Evolutionary conservation across 2,329 filamentous ascomycete species (phyloP), one percentile per base, ranked within the genome.

Genomic region (Monosporascus sp.): DNA sequence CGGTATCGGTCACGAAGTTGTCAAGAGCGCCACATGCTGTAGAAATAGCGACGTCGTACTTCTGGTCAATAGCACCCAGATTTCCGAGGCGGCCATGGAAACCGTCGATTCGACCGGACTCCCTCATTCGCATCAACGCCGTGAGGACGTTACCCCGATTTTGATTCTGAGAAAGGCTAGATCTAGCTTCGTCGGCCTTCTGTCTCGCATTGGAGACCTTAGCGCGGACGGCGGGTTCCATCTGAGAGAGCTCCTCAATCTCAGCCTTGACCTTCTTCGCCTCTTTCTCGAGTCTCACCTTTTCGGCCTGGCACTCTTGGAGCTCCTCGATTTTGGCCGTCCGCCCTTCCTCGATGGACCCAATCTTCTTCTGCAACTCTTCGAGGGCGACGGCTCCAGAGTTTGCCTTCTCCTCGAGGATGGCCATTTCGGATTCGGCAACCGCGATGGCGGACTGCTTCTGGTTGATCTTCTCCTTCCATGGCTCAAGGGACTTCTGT

Each of bases 31-130:
- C 86, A 61, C 94, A 97, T 11, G 94, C 95, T 0, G 94, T 99
- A 0, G 95, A 99, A 55, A 99, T 96, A n/a, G 94, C 94, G 44
- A 99, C 84, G 65, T 99, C 94, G 69, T 96, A 99, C 71, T 89
- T 90, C 67, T 89, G 81, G 64, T 99, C 92, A 60, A 99, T 99
- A 1, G 89, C 86, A 44, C 94, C 94, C 1, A 99, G 81, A 62
- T 97, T 97, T 9, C 94, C 95, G 4, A 99, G 84, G 35, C 94
- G 86, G 25, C 94, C 94, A 65, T 99, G 91, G 72, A 99, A 99
- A 2, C 95, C 94, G 64, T 97, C 92, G 58, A 99, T 96, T 68
- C 94, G 88, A 14, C 94, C 94, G 22, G 94, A 97, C 65, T 97
- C 94, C 65, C 90, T 94, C 72, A 99, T 83, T 48, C 94, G 87